Conservation (phyloP, 2,329 filamentous ascomycete species). For the Sporothrix inflata region DNA sequence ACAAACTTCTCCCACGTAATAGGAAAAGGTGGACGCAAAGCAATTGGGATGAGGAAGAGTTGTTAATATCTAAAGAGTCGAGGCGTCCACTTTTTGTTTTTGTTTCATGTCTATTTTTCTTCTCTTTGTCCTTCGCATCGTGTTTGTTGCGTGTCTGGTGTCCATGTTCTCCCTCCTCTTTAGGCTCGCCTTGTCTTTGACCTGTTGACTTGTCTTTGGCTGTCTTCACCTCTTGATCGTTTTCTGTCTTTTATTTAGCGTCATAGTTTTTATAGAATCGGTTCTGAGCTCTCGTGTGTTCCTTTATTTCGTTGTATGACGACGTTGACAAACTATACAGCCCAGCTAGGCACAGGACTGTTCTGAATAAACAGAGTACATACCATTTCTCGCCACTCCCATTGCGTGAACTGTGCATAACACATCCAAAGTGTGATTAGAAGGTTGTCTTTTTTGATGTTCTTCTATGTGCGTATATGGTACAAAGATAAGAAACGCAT, state of each 20-base stretch:
- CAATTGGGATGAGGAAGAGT: too few species aligned
- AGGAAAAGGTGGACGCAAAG: too few species aligned
- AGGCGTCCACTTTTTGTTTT: neutral
- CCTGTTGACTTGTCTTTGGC: neutral
- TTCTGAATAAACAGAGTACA: neutral
- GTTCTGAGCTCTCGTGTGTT: neutral
- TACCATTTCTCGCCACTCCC: neutral
- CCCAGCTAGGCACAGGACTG: neutral
- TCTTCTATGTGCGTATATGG: conserved; percentile 29
- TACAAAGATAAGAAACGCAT: conserved; percentile 26
- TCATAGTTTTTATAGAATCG: neutral
- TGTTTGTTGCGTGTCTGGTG: neutral
- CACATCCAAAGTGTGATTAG: neutral
- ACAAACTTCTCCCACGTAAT: too few species aligned
- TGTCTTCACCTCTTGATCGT: neutral
- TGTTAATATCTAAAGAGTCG: too few species aligned
- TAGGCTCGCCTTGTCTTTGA: neutral
- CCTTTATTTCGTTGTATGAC: neutral
- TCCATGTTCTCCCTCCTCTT: neutral
- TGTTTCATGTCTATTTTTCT: neutral
- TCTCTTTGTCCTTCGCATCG: neutral
- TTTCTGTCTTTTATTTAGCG: conserved; percentile 1
- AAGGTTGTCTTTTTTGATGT: conserved; percentile 11
- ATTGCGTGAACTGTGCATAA: neutral
- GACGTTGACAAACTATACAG: neutral